Evolutionary conservation across 495 filamentous ascomycete genomes (phyloP).

Genomic region (Amphirosellinia nigrospora): DNA sequence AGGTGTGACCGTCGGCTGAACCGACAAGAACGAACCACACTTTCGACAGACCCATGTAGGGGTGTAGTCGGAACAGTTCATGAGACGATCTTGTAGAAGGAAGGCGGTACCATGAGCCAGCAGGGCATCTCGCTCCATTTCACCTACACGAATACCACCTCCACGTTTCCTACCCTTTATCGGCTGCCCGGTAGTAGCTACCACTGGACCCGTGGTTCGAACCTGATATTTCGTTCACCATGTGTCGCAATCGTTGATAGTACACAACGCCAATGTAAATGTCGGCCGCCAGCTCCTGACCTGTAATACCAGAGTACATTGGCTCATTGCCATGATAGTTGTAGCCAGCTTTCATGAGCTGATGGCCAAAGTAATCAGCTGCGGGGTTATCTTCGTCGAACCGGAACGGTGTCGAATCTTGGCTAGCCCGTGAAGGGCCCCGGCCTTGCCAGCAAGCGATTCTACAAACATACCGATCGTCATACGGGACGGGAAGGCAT

Average conservation of each 20-base stretch:
- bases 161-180: conserved; percentile 96
- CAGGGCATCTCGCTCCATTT: conserved; percentile 97
- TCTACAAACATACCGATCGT: conserved; percentile 99
- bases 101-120: conserved; percentile 95
- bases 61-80: conserved; percentile 95
- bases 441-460: conserved; percentile 93
- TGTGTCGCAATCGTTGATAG: conserved; percentile 96
- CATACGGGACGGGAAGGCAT: conserved; percentile 99
- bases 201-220: conserved; percentile 90
- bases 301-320: conserved; percentile 96
- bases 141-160: conserved; percentile 96
- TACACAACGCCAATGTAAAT: conserved; percentile 97
- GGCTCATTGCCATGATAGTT: conserved; percentile 99
- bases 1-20: conserved; percentile 76
- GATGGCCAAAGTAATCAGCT: conserved; percentile 92
- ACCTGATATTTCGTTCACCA: conserved; percentile 99
- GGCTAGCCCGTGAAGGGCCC: conserved; percentile 92
- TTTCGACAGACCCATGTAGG: conserved; percentile 84
- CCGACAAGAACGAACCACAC: conserved; percentile 88
- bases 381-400: conserved; percentile 94
- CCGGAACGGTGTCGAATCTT: conserved; percentile 92
- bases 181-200: conserved; percentile 87
- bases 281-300: conserved; percentile 89
- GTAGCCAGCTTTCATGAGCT: conserved; percentile 91
- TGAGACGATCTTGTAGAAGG: conserved; percentile 89